Percentiles rank a stretch among this genome's conserved stretches.
Conservation (phyloP, 1,284 basidiomycete species). For the Lentinus polychrous region DNA sequence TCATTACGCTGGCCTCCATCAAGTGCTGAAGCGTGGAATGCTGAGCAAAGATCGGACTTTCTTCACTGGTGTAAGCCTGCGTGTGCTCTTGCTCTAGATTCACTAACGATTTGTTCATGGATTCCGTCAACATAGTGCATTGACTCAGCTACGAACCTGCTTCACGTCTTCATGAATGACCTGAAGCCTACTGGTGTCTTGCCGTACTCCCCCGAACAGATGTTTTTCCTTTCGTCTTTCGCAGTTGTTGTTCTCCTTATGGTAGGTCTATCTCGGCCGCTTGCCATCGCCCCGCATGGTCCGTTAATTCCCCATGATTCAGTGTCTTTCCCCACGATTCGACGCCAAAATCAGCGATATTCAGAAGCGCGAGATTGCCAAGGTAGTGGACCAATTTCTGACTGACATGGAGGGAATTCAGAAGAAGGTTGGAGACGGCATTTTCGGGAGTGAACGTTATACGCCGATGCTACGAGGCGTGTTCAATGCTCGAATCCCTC, state of each 20-base stretch:
- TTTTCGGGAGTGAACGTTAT: background rate
- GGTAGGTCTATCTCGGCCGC: slow-evolving; percentile 12
- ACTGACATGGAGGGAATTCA: background rate
- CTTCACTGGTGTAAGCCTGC: slow-evolving; percentile 13
- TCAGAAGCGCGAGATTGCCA: background rate
- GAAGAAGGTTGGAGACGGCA: background rate
- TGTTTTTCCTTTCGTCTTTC: slow-evolving; percentile 35
- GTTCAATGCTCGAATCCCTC: background rate
- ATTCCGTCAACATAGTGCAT: slow-evolving; percentile 21
- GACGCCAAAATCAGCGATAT: background rate
- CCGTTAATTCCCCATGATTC: background rate
- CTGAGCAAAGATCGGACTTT: slow-evolving; percentile 16
- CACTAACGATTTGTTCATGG: background rate
- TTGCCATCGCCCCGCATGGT: background rate
- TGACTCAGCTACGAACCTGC: slow-evolving; percentile 24
- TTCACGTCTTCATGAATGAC: slow-evolving; percentile 24
- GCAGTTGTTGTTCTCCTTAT: slow-evolving; percentile 32
- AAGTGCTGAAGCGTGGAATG: slow-evolving; percentile 17
- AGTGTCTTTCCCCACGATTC: background rate
- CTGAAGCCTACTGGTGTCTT: slow-evolving; percentile 26
- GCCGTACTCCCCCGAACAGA: slow-evolving; percentile 34
- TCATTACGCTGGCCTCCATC: slow-evolving; percentile 26
- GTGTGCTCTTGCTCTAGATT: background rate
- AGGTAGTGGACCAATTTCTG: background rate
- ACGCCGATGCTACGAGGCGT: background rate